Percentiles rank a stretch among this genome's conserved stretches.
These are phyloP conservation scores for Penicillium daleae DNA, from an alignment of 495 filamentous ascomycete species.

Conservation along the genomic window DNA sequence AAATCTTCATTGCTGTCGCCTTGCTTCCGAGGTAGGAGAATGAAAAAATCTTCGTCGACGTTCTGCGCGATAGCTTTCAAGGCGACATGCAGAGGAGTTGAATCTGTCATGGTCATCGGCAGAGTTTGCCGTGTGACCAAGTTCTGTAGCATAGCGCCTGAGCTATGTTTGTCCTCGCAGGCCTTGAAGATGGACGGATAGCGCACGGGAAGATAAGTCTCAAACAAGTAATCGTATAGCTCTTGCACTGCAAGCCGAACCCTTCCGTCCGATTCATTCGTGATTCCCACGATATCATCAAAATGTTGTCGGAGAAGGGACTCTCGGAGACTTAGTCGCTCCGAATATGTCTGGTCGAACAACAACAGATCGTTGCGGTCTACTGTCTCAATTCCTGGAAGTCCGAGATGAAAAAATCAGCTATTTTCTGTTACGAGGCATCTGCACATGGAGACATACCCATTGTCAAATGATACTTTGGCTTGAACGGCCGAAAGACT, in stretches of 20 bases:
- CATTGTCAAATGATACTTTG: slow-evolving; percentile 75
- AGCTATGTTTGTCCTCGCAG: not conserved
- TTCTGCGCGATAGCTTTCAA: slow-evolving; percentile 14
- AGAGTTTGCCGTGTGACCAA: not conserved
- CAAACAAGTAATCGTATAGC: slow-evolving; percentile 64
- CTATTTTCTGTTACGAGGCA: not conserved
- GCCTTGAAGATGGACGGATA: slow-evolving; percentile 65
- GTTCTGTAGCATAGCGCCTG: not conserved
- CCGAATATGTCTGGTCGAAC: slow-evolving; percentile 4
- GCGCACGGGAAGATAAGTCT: slow-evolving; percentile 63
- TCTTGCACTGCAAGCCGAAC: slow-evolving; percentile 58
- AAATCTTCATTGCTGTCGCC: not conserved
- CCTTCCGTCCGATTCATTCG: slow-evolving; percentile 32
- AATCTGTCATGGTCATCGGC: not conserved
- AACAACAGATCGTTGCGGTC: slow-evolving; percentile 3
- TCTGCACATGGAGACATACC: slow-evolving; percentile 43
- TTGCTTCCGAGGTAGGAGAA: slow-evolving; percentile 58
- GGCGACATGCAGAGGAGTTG: not conserved
- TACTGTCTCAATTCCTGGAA: slow-evolving; percentile 3
- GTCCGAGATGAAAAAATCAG: slow-evolving; percentile 25
- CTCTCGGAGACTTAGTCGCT: slow-evolving; percentile 1
- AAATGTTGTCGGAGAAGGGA: slow-evolving; percentile 37
- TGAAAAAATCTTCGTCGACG: slow-evolving; percentile 66
- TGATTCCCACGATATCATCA: slow-evolving; percentile 45
- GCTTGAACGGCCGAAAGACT: slow-evolving; percentile 63